Conservation (phyloP, 768 basidiomycete genomes). For the Neoboletus brunneissimus region DNA sequence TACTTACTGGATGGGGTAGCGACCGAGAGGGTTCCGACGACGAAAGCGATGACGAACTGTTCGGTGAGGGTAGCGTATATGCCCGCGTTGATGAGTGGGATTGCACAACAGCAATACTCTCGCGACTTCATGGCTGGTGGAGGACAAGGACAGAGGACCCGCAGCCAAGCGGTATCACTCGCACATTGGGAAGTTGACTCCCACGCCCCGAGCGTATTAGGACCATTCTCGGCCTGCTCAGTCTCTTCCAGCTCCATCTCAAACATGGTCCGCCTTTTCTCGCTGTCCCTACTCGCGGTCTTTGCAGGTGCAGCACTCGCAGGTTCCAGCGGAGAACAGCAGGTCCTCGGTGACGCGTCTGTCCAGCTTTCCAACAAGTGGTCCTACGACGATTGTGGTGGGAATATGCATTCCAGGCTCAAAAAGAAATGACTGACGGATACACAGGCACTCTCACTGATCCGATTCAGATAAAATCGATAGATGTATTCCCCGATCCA, state of each 20-base stretch:
- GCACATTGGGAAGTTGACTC: conserved; percentile 11
- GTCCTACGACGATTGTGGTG: conserved; percentile 76
- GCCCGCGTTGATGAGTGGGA: conserved; percentile 87
- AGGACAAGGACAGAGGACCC: neutral
- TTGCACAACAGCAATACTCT: conserved; percentile 92
- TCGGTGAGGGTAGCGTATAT: conserved; percentile 79
- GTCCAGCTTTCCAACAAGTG: conserved; percentile 48
- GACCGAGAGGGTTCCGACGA: conserved; percentile 70
- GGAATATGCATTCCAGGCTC: conserved; percentile 26
- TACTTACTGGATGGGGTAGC: conserved; percentile 75
- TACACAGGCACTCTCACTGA: conserved; percentile 44
- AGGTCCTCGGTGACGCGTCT: conserved; percentile 28
- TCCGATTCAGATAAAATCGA: conserved; percentile 63
- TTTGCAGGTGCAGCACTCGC: conserved; percentile 28
- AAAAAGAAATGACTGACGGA: conserved; percentile 2
- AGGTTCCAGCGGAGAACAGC: conserved; percentile 27
- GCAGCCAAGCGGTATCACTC: neutral
- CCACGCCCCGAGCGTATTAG: conserved; percentile 19
- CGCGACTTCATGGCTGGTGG: conserved; percentile 58
- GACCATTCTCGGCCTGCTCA: conserved; percentile 23
- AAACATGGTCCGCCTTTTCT: conserved; percentile 30
- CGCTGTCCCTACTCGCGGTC: conserved; percentile 29
- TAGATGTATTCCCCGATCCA: conserved; percentile 79
- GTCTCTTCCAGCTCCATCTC: conserved; percentile 8
- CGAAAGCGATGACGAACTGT: conserved; percentile 65